A percentile compares a stretch with the other conserved stretches of the same genome.
phyloP scores from a whole-genome alignment of 768 basidiomycete species.

The Candolleomyces aberdarensis region DNA sequence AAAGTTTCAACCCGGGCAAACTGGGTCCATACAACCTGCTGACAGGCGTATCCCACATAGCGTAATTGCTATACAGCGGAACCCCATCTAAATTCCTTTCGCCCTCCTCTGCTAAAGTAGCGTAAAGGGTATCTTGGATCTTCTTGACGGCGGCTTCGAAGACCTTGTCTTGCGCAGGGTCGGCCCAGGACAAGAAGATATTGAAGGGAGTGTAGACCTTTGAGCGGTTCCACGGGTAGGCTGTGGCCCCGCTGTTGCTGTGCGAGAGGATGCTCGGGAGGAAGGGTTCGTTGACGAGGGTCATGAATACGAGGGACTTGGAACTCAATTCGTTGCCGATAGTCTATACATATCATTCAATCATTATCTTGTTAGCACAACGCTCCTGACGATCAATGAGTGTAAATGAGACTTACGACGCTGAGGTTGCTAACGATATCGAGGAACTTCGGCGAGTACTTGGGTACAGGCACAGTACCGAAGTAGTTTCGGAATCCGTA shows the following conservation, averaged over 20 bases:
- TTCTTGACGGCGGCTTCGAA: slow-evolving; percentile 32
- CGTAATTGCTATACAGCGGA: slow-evolving; percentile 59
- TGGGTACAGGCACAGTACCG: slow-evolving; percentile 2
- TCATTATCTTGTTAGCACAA: slow-evolving; percentile 19
- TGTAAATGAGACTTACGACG: slow-evolving; percentile 26
- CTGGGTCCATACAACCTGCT: slow-evolving; percentile 49
- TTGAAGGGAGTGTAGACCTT: slow-evolving; percentile 24
- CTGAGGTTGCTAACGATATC: slow-evolving; percentile 26
- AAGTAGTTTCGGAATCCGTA: slow-evolving; percentile 1
- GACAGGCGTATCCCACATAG: slow-evolving; percentile 48
- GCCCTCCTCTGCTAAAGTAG: neutral
- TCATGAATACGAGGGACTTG: slow-evolving; percentile 26
- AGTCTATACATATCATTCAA: slow-evolving; percentile 14
- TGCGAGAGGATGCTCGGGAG: slow-evolving; percentile 37
- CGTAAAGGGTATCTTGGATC: slow-evolving; percentile 15
- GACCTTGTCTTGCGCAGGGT: slow-evolving; percentile 14
- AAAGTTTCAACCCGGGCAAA: slow-evolving; percentile 31
- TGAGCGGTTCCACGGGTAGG: slow-evolving; percentile 38
- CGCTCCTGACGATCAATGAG: slow-evolving; percentile 29
- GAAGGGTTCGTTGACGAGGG: slow-evolving; percentile 20
- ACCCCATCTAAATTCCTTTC: slow-evolving; percentile 21
- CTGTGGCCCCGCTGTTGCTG: slow-evolving; percentile 33
- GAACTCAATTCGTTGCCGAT: neutral
- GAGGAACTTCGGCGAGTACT: slow-evolving; percentile 5
- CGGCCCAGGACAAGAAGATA: slow-evolving; percentile 22